phyloP scores from a whole-genome alignment of 805 yeast genomes.

The Myxozyma vanderwaltii region DNA sequence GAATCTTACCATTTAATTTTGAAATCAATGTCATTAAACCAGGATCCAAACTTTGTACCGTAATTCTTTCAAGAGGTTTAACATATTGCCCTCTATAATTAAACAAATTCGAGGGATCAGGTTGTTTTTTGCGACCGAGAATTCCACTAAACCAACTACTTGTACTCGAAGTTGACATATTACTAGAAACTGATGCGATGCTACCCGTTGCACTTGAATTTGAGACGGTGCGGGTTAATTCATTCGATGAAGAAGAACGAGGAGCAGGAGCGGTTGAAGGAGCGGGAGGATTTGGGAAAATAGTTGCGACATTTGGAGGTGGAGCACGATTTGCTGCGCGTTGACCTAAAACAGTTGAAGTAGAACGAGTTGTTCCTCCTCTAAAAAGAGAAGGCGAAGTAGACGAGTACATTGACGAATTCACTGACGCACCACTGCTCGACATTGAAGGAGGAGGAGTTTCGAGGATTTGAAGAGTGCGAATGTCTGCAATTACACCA shows the following conservation, averaged over 20 bases:
- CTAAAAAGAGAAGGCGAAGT: constrained; percentile 6
- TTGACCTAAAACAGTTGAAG: constrained; percentile 3
- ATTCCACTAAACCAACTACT: constrained; percentile 28
- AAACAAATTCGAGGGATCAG: constrained; percentile 23
- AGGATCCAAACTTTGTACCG: constrained; percentile 33
- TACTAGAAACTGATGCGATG: constrained; percentile 11
- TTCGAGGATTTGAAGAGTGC: constrained; percentile 24
- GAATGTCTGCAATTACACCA: constrained; percentile 33
- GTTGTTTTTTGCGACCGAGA: constrained; percentile 14
- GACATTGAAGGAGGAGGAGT: constrained; percentile 8
- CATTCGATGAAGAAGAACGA: constrained; percentile 1
- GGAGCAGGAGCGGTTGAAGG: too few species aligned
- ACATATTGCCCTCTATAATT: constrained; percentile 26
- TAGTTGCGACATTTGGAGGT: background rate
- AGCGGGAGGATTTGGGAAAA: background rate
- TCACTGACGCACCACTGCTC: constrained; percentile 8
- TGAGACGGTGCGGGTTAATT: constrained; percentile 19
- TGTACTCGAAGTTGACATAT: constrained; percentile 26
- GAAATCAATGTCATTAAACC: constrained; percentile 31
- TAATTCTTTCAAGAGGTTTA: constrained; percentile 24
- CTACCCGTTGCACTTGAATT: constrained; percentile 23
- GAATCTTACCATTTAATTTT: constrained; percentile 25
- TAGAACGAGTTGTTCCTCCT: constrained; percentile 5
- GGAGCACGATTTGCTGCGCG: constrained; percentile 6
- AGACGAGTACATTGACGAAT: constrained; percentile 15